A percentile compares a stretch with the other conserved stretches of the same genome.
phyloP scores from a whole-genome alignment of 139 green algal species.

The Pedinophyceae sp. region DNA sequence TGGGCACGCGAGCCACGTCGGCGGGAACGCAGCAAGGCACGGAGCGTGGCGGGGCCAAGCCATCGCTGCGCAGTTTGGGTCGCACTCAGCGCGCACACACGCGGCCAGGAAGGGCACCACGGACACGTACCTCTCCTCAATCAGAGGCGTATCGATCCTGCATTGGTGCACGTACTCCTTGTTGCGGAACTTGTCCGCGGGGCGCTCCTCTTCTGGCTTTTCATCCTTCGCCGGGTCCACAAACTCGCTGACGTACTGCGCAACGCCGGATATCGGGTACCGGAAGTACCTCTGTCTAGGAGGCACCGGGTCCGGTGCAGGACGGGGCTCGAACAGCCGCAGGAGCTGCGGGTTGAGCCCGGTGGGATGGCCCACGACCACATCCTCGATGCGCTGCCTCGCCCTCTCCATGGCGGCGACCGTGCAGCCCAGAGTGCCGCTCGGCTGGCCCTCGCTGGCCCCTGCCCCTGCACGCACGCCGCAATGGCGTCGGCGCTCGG shows the following conservation, averaged over 20 bases:
- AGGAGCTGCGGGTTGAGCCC: neutral
- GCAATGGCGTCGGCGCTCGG: too few species aligned
- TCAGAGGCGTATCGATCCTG: neutral
- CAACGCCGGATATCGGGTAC: neutral
- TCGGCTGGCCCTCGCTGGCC: too few species aligned
- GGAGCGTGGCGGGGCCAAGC: constrained; percentile 16
- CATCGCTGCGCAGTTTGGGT: constrained; percentile 26
- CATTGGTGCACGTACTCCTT: too few species aligned
- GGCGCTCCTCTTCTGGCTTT: too few species aligned
- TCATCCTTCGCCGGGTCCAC: neutral
- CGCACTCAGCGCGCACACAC: constrained; percentile 24
- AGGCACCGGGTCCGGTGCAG: neutral
- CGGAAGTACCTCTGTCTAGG: neutral
- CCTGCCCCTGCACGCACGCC: too few species aligned
- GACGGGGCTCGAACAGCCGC: neutral
- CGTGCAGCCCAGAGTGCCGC: too few species aligned
- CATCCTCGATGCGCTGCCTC: neutral
- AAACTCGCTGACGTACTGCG: neutral
- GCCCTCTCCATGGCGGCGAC: too few species aligned
- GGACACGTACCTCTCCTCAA: neutral
- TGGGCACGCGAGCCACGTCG: neutral
- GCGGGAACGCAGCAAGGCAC: neutral
- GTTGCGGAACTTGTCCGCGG: neutral
- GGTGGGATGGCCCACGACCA: neutral
- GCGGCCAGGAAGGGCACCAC: neutral